phyloP scores from a whole-genome alignment of 2,329 filamentous ascomycete genomes.

The Aspergillus proliferans region DNA sequence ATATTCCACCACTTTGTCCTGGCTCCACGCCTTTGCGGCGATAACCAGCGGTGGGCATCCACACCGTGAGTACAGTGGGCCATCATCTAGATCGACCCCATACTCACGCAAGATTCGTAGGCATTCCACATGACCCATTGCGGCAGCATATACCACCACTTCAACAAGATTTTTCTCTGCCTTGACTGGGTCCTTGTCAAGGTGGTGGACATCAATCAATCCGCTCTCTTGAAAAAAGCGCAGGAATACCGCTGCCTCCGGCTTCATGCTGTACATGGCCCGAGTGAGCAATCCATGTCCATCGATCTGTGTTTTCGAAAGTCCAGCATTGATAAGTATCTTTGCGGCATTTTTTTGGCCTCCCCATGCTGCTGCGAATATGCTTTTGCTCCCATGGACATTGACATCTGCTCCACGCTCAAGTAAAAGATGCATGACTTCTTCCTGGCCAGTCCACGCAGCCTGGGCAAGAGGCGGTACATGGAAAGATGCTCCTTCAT shows the following conservation, averaged over 20 bases:
- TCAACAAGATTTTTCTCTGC: neutral
- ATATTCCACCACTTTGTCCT: neutral
- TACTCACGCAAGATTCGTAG: neutral
- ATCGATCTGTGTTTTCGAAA: neutral
- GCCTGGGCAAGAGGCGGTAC: neutral
- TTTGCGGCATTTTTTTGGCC: neutral
- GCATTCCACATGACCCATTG: neutral
- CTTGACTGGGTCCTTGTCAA: neutral
- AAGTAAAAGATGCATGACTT: neutral
- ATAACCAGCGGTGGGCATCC: neutral
- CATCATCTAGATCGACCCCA: neutral
- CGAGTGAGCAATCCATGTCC: neutral
- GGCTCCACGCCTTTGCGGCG: neutral
- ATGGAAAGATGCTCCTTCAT: neutral
- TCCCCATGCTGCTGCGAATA: constrained; percentile 1
- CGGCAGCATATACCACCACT: neutral
- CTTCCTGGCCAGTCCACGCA: constrained; percentile 1
- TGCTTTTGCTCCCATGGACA: neutral
- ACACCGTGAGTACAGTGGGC: neutral
- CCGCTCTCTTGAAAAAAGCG: neutral
- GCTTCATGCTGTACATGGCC: constrained; percentile 1
- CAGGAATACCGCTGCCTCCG: neutral
- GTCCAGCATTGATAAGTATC: neutral
- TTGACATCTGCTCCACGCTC: neutral
- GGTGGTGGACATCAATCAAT: neutral